Conservation (phyloP, 192 early-diverging fungal species). For the Rhizophagus clarus region DNA sequence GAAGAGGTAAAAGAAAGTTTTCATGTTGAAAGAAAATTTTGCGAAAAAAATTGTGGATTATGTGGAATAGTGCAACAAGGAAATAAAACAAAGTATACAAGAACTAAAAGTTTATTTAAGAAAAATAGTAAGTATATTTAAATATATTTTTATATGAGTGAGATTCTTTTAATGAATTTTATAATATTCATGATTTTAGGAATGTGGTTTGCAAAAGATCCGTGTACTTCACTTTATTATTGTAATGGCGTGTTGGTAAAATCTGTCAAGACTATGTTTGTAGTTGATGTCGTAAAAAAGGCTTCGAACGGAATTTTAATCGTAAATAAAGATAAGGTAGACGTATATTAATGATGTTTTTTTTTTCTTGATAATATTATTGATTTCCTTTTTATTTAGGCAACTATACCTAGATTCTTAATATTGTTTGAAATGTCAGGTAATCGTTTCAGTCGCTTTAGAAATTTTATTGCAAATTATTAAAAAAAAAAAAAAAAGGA, state of each 20-base stretch:
- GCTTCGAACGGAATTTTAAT: neutral
- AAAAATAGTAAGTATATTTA: neutral
- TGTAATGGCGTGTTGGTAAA: neutral
- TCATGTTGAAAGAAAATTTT: neutral
- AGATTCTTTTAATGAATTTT: too few species aligned
- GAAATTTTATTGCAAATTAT: neutral
- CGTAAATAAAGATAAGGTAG: neutral
- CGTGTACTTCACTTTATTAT: neutral
- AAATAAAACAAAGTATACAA: neutral
- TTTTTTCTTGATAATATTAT: neutral
- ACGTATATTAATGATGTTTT: neutral
- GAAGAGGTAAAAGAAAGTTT: neutral
- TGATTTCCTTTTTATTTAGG: neutral
- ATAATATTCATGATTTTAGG: neutral
- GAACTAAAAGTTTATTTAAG: neutral
- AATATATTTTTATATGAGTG: too few species aligned
- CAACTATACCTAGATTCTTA: neutral
- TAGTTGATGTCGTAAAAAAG: neutral
- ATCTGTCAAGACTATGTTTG: neutral
- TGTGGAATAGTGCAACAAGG: neutral
- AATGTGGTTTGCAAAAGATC: neutral
- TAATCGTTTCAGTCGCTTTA: neutral
- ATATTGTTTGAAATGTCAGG: neutral
- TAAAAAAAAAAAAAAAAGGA: too few species aligned
- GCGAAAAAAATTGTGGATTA: neutral